These are phyloP conservation scores for Pseudogymnoascus sp. DNA, from an alignment of 2,329 filamentous ascomycete genomes.

Conservation along the genomic window DNA sequence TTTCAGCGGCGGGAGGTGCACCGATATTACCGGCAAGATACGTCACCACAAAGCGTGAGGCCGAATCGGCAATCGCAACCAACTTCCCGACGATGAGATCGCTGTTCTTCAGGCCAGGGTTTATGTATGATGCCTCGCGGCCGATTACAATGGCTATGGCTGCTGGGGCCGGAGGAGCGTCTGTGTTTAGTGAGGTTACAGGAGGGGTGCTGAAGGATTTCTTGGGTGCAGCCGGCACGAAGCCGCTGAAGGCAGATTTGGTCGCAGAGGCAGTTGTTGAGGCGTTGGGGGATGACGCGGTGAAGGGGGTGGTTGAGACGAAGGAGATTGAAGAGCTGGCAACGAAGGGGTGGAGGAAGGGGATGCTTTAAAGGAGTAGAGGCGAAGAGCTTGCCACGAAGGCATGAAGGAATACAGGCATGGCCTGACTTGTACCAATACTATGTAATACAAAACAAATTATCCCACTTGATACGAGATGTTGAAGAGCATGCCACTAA, in stretches of 20 bases:
- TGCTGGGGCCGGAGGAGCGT: conserved; percentile 63
- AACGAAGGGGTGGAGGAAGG: conserved; percentile 76
- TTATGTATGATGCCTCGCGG: conserved; percentile 81
- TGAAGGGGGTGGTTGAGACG: conserved; percentile 70
- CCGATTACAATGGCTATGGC: conserved; percentile 80
- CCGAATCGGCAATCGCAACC: conserved; percentile 66
- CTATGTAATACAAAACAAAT: background rate
- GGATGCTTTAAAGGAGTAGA: conserved; percentile 59
- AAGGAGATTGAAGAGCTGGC: conserved; percentile 75
- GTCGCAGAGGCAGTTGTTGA: conserved; percentile 89
- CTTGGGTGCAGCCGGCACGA: conserved; percentile 74
- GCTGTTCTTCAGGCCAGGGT: conserved; percentile 76
- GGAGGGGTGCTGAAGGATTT: conserved; percentile 67
- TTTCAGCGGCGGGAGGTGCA: conserved; percentile 80
- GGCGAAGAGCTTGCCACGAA: background rate
- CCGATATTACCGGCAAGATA: conserved; percentile 80
- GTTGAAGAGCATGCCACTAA: conserved; percentile 12
- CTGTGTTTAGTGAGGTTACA: conserved; percentile 67
- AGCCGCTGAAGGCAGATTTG: conserved; percentile 78
- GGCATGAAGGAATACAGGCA: no score
- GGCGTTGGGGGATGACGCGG: conserved; percentile 64
- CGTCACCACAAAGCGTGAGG: conserved; percentile 84
- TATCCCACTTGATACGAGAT: no score
- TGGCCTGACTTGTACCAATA: background rate
- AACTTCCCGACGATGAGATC: conserved; percentile 68